Conservation (phyloP, 1,284 basidiomycete species). For the Anthracocystis panici-leucophaei region DNA sequence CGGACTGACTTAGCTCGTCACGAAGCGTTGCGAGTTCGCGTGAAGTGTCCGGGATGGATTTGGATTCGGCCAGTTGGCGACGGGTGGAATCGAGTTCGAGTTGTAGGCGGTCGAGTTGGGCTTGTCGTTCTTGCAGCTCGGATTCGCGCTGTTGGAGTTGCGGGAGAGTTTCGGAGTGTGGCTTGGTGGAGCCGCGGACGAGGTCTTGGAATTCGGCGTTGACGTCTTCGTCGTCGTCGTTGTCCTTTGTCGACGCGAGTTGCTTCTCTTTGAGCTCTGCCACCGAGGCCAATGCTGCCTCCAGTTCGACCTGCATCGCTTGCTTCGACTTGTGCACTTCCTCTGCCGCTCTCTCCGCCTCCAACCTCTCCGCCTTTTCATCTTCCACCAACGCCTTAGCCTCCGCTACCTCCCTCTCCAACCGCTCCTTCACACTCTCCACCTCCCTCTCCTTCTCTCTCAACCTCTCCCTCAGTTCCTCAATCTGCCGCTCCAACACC, state of each 20-base stretch:
- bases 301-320: conserved; percentile 19
- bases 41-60: neutral
- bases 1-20: conserved; percentile 27
- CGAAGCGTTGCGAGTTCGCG: conserved; percentile 29
- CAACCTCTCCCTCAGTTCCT: conserved; percentile 33
- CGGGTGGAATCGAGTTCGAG: conserved; percentile 19
- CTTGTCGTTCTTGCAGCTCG: conserved; percentile 27
- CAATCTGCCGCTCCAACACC: conserved; percentile 31
- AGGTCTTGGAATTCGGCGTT: conserved; percentile 37
- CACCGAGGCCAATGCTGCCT: conserved; percentile 8
- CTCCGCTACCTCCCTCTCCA: conserved; percentile 27
- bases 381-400: conserved; percentile 11
- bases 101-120: conserved; percentile 15
- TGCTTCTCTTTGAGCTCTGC: conserved; percentile 29
- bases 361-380: neutral
- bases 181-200: conserved; percentile 15
- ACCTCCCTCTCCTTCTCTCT: conserved; percentile 25
- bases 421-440: conserved; percentile 11
- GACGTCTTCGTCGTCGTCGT: conserved; percentile 32
- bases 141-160: conserved; percentile 26
- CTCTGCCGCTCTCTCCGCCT: conserved; percentile 2
- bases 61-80: conserved; percentile 14
- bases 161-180: neutral
- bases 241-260: neutral
- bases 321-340: conserved; percentile 10